Percentiles rank a stretch among this genome's conserved stretches.
Conservation (phyloP, 1,284 basidiomycete species). For the Cutaneotrichosporon sp. region DNA sequence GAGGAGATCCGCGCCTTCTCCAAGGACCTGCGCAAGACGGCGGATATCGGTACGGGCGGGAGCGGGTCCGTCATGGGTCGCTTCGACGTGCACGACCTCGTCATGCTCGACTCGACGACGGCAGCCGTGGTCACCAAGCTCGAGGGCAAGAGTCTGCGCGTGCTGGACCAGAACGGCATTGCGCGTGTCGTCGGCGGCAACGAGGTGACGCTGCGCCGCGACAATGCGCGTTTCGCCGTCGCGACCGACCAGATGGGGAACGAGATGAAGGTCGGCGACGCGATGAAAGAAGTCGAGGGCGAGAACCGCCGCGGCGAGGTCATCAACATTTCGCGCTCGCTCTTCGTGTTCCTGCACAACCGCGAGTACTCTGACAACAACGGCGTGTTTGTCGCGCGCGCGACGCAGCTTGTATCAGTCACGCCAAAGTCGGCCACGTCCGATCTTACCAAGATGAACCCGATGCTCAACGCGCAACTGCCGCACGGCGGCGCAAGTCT, state of each 20-base stretch:
- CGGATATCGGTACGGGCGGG: constrained; percentile 71
- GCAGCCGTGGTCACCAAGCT: constrained; percentile 98
- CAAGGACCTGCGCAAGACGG: constrained; percentile 94
- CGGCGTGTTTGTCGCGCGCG: constrained; percentile 79
- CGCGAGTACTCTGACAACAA: constrained; percentile 85
- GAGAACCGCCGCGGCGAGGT: constrained; percentile 90
- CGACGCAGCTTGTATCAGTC: constrained; percentile 69
- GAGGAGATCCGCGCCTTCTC: constrained; percentile 97
- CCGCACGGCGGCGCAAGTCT: constrained; percentile 48
- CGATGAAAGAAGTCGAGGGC: constrained; percentile 87
- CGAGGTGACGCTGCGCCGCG: constrained; percentile 86
- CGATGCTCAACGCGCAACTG: constrained; percentile 56
- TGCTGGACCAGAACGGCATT: constrained; percentile 90
- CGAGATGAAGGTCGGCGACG: constrained; percentile 66
- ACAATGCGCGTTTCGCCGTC: constrained; percentile 70
- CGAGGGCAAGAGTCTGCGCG: constrained; percentile 88
- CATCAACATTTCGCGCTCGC: constrained; percentile 90
- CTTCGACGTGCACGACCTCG: constrained; percentile 92
- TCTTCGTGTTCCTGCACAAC: constrained; percentile 91
- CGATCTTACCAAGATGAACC: constrained; percentile 96
- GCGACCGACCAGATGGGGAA: constrained; percentile 87
- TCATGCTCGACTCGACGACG: constrained; percentile 89
- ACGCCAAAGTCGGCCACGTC: constrained; percentile 68
- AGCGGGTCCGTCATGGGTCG: constrained; percentile 44
- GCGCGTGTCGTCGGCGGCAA: constrained; percentile 85